Percentiles rank a stretch among this genome's conserved stretches.
Conservation (phyloP, 2,329 filamentous ascomycete species). For the Alternaria viburni region DNA sequence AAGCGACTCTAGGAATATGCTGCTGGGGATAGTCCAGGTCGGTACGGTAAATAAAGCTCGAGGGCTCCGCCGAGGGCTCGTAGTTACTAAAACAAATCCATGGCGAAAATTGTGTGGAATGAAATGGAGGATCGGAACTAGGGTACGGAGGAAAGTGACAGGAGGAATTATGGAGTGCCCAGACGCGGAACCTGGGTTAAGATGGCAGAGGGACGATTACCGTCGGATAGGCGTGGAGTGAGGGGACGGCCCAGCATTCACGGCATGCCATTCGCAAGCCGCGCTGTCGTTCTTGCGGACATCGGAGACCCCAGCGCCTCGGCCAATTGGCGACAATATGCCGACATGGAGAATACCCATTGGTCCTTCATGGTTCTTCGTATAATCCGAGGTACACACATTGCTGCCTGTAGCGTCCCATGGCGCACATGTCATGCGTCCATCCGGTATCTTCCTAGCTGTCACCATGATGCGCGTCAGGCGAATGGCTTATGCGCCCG, state of each 20-base stretch:
- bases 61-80: slow-evolving; percentile 27
- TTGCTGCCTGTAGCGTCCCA: not conserved
- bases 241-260: slow-evolving; percentile 11
- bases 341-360: not conserved
- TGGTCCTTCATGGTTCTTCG: not conserved
- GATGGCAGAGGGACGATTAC: not conserved
- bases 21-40: slow-evolving; percentile 9
- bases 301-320: slow-evolving; percentile 12
- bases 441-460: slow-evolving; percentile 11
- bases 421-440: not conserved
- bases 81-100: slow-evolving; percentile 30
- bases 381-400: not conserved
- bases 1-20: not conserved
- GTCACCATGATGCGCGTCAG: slow-evolving; percentile 1
- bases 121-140: not conserved
- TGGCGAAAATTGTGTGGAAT: slow-evolving; percentile 6
- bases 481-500: slow-evolving; percentile 5
- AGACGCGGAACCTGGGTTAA: not conserved
- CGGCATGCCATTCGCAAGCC: slow-evolving; percentile 2
- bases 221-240: slow-evolving; percentile 10
- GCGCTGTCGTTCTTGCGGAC: slow-evolving; percentile 9
- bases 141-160: not conserved
- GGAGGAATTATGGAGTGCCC: not conserved
- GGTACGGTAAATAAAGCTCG: slow-evolving; percentile 30
- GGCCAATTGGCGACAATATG: slow-evolving; percentile 4